Evolutionary conservation across 257 asterid genomes (phyloP).

Genomic region (Misopates orontium): DNA sequence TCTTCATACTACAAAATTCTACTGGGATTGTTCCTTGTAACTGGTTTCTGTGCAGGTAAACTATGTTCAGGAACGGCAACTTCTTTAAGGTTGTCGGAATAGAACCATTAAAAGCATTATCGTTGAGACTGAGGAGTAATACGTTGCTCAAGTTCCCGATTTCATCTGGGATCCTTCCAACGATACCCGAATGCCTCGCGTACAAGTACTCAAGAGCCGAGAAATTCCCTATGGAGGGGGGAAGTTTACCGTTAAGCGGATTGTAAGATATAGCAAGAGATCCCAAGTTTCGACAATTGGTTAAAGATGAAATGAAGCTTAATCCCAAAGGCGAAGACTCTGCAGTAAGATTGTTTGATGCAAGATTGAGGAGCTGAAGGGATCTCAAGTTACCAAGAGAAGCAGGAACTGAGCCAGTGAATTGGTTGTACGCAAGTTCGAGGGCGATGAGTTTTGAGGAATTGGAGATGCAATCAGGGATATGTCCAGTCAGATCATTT

Average conservation of each 20-base stretch:
- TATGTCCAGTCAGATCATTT: background rate
- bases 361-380: constrained; percentile 5
- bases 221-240: constrained; percentile 1
- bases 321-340: background rate
- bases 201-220: background rate
- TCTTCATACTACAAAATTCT: background rate
- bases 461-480: constrained; percentile 14
- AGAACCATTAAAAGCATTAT: background rate
- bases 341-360: background rate
- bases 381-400: constrained; percentile 16
- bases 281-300: background rate
- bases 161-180: constrained; percentile 1
- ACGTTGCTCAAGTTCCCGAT: constrained; percentile 1
- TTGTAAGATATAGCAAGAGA: background rate
- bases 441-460: background rate
- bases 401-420: constrained; percentile 8
- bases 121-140: background rate
- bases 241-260: background rate
- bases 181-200: background rate
- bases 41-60: background rate
- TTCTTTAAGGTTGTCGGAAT: background rate
- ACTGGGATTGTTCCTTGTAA: constrained; percentile 10
- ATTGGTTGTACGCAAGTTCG: background rate
- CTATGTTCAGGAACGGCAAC: background rate
- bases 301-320: constrained; percentile 4